Evolutionary conservation across 1,139 yeast species (phyloP), one percentile per base, ranked within the genome.

Genomic region (Saccharomyces pastorianus): DNA sequence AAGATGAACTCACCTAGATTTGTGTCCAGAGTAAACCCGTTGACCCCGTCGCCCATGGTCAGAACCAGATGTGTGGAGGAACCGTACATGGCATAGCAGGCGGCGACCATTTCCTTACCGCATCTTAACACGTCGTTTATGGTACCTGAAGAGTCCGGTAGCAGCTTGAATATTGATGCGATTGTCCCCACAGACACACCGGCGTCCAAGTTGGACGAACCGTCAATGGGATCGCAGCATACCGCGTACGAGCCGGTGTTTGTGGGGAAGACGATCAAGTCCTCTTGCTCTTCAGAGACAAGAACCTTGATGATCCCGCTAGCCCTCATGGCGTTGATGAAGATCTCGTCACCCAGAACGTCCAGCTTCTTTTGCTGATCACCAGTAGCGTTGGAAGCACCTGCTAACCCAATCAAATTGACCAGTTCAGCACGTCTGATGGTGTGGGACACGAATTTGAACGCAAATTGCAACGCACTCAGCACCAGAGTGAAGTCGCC

Each of bases 181-280:
- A 93, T 93, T 53, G 99, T 93, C 59, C 99, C 99, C 48, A 93
- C 99, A 17, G 97, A 89, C 47, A 93, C 98, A 73, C 99, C 99
- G 26, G 99, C 99, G 70, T 93, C 99, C 69, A 93, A 79, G 71
- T 93, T 93, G 55, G 96, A 88, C 6, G 96, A 88, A 49, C 99
- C 99, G 71, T 93, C 99, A 69, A 93, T 93, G 56, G 99, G 99
- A 71, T 93, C 99, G 66, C 98, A 91, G 63, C 96, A 96, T 51
- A 93, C 96, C 14, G 98, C 97, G 69, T 93, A 93, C 64, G 88
- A 82, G 51, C 97, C 96, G 32, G 76, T 75, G 54, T 95, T 91
- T 64, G 85, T 89, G 9, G 65, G 61, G 69, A 93, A 89, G 9
- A 90, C 85, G 66, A 93, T 90, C 69, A 91, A 80, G 70, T 93